A percentile compares a stretch with the other conserved stretches of the same genome.
Evolutionary conservation across 2,329 filamentous ascomycete genomes (phyloP).

Genomic region (Aspergillus quadricinctus): DNA sequence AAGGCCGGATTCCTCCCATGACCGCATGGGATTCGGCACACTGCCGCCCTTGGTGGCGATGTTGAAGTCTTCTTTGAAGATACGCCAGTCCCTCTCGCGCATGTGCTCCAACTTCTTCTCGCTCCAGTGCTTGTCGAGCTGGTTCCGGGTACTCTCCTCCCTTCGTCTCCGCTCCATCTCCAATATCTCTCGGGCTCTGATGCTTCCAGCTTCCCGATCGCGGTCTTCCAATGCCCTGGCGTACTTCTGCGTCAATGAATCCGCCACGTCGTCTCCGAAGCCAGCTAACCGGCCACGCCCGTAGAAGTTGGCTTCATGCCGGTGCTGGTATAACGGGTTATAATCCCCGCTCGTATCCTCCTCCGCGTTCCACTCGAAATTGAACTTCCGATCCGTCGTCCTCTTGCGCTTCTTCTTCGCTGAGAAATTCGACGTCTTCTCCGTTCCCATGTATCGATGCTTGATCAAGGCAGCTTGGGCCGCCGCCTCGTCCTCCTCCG

Average conservation of each 20-base stretch:
- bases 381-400: slow-evolving; percentile 95
- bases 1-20: slow-evolving; percentile 79
- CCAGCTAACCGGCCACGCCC: slow-evolving; percentile 64
- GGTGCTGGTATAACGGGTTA: slow-evolving; percentile 72
- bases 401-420: slow-evolving; percentile 93
- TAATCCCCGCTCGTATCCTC: slow-evolving; percentile 86
- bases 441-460: slow-evolving; percentile 85
- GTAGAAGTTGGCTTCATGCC: slow-evolving; percentile 64
- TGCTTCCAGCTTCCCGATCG: slow-evolving; percentile 70
- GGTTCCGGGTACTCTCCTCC: slow-evolving; percentile 67
- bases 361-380: slow-evolving; percentile 94
- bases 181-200: slow-evolving; percentile 73
- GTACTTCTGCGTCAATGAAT: slow-evolving; percentile 51
- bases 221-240: slow-evolving; percentile 67
- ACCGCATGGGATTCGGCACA: slow-evolving; percentile 95
- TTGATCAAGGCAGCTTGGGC: slow-evolving; percentile 71
- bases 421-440: slow-evolving; percentile 85
- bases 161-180: slow-evolving; percentile 78
- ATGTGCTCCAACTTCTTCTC: slow-evolving; percentile 90
- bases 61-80: slow-evolving; percentile 99
- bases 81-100: slow-evolving; percentile 97
- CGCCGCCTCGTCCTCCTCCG: slow-evolving; percentile 54
- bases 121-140: slow-evolving; percentile 89
- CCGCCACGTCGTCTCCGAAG: slow-evolving; percentile 56
- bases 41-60: slow-evolving; percentile 89